Conservation (phyloP, 805 yeast genomes). For the Pichia cephalocereana region DNA sequence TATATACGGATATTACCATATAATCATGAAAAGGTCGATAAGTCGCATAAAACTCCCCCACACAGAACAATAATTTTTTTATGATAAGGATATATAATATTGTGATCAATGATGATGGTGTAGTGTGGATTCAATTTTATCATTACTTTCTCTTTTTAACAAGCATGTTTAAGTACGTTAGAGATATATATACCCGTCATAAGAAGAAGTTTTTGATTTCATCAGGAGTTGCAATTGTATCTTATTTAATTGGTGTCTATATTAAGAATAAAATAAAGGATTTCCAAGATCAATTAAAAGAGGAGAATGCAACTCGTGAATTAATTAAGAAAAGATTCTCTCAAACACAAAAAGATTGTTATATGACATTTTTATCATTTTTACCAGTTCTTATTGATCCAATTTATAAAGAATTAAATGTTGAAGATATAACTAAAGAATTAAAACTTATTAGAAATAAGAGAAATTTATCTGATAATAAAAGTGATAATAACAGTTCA, state of each 20-base stretch:
- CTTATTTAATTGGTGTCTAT: slow-evolving; percentile 36
- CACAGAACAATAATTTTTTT: no score
- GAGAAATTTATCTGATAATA: slow-evolving; percentile 1
- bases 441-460: slow-evolving; percentile 41
- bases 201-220: slow-evolving; percentile 34
- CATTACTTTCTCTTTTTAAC: background rate
- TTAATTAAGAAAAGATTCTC: slow-evolving; percentile 74
- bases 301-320: slow-evolving; percentile 53
- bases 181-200: slow-evolving; percentile 35
- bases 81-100: no score
- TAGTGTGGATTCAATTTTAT: no score
- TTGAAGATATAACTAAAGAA: slow-evolving; percentile 63
- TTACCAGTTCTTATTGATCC: slow-evolving; percentile 68
- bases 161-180: slow-evolving; percentile 25
- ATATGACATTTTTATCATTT: slow-evolving; percentile 73
- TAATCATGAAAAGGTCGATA: no score
- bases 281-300: slow-evolving; percentile 41
- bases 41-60: no score
- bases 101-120: no score
- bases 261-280: slow-evolving; percentile 37
- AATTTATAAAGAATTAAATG: slow-evolving; percentile 52
- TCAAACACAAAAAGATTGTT: slow-evolving; percentile 87
- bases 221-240: slow-evolving; percentile 34
- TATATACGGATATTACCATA: no score
- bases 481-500: slow-evolving; percentile 16